These are phyloP conservation scores for Cladosporium colombiae DNA, from an alignment of 2,329 filamentous ascomycete species.

Conservation along the genomic window DNA sequence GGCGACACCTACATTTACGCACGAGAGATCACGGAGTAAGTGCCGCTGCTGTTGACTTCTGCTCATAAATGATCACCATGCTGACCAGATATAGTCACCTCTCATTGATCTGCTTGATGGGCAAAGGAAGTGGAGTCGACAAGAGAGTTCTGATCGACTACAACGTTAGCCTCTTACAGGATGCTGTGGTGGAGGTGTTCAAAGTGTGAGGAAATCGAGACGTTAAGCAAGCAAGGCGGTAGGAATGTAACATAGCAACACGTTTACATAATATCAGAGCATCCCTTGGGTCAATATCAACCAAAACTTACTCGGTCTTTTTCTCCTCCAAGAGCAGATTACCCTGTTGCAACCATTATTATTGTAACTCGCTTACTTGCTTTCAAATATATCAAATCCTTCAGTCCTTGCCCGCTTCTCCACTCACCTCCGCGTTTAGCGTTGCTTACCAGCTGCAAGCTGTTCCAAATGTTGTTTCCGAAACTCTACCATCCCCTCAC, in stretches of 20 bases:
- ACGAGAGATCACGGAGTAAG: constrained; percentile 67
- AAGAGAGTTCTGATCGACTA: constrained; percentile 84
- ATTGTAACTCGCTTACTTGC: background rate
- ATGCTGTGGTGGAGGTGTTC: constrained; percentile 77
- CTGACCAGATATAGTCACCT: constrained; percentile 58
- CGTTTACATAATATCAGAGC: background rate
- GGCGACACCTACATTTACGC: constrained; percentile 63
- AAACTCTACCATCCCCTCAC: background rate
- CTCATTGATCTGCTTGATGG: constrained; percentile 82
- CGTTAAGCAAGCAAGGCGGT: background rate
- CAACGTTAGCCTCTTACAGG: constrained; percentile 80
- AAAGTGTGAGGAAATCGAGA: constrained; percentile 26
- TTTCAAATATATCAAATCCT: background rate
- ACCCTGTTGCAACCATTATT: background rate
- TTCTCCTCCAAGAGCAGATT: background rate
- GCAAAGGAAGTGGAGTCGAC: constrained; percentile 75
- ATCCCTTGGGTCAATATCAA: background rate
- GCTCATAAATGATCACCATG: constrained; percentile 25
- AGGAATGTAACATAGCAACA: background rate
- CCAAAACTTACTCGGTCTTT: background rate
- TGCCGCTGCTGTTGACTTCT: constrained; percentile 12
- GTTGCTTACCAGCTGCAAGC: background rate
- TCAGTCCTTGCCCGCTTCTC: background rate
- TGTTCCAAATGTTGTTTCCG: background rate
- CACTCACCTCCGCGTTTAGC: background rate